phyloP scores from a whole-genome alignment of 352 stramenopile genomes.

The Globisporangium mamillatum region DNA sequence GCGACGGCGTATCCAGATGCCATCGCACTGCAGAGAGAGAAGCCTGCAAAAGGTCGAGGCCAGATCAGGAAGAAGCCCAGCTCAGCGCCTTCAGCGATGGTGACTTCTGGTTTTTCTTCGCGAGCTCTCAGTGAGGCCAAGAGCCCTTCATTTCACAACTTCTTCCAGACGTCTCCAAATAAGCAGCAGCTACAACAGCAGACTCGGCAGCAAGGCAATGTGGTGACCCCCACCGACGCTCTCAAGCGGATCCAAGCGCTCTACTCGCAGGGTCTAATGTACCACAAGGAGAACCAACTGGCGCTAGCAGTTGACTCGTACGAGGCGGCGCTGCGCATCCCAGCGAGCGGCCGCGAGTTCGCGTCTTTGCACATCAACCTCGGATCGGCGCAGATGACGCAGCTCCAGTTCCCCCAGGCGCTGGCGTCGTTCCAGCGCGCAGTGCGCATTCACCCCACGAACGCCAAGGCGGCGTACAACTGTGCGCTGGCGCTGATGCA shows the following conservation, averaged over 20 bases:
- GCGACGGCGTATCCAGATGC: background rate
- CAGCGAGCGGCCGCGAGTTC: constrained; percentile 33
- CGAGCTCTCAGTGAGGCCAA: background rate
- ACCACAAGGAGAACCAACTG: constrained; percentile 53
- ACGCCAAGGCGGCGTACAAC: constrained; percentile 63
- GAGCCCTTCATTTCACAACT: background rate
- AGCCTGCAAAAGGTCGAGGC: background rate
- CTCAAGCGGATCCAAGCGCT: constrained; percentile 42
- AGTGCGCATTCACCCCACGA: constrained; percentile 47
- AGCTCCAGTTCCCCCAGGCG: constrained; percentile 35
- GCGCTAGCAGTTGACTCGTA: constrained; percentile 48
- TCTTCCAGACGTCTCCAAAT: background rate
- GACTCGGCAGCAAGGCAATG: background rate
- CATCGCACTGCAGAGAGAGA: background rate
- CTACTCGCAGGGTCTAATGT: constrained; percentile 57
- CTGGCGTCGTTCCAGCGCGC: constrained; percentile 38
- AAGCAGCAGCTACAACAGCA: background rate
- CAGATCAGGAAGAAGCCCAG: constrained; percentile 7
- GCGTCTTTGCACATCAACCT: constrained; percentile 69
- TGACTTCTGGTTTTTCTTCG: background rate
- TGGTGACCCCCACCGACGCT: constrained; percentile 7
- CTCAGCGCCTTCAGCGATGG: background rate
- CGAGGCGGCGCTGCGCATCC: constrained; percentile 40
- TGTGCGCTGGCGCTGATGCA: constrained; percentile 46
- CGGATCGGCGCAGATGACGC: constrained; percentile 48